Evolutionary conservation across 768 basidiomycete species (phyloP).

Genomic region (Suillus bovinus): DNA sequence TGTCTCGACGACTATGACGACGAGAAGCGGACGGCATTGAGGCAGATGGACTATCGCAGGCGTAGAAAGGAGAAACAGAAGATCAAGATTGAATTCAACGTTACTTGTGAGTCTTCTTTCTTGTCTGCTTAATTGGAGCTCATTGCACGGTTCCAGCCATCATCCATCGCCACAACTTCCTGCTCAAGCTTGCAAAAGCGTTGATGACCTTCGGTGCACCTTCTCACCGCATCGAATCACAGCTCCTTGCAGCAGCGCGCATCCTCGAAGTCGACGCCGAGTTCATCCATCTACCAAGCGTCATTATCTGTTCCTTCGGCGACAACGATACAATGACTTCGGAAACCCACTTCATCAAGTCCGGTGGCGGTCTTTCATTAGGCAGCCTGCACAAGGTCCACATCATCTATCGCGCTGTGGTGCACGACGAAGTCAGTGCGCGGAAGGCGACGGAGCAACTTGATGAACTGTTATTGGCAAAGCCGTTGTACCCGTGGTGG

Average conservation of each 20-base stretch:
- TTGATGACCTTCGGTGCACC: constrained; percentile 93
- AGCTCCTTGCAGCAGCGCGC: constrained; percentile 83
- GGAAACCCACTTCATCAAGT: constrained; percentile 88
- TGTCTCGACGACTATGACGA: constrained; percentile 61
- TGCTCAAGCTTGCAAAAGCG: constrained; percentile 81
- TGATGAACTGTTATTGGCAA: constrained; percentile 58
- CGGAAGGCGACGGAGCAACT: constrained; percentile 68
- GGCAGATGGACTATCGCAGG: constrained; percentile 65
- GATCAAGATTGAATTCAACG: constrained; percentile 72
- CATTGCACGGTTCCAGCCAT: constrained; percentile 50
- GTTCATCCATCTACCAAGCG: constrained; percentile 81
- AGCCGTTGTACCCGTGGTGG: constrained; percentile 62
- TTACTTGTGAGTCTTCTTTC: constrained; percentile 53
- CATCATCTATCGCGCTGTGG: constrained; percentile 79
- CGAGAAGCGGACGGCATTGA: constrained; percentile 58
- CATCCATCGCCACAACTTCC: constrained; percentile 78
- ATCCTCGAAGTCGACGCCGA: constrained; percentile 92
- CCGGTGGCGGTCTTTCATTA: constrained; percentile 72
- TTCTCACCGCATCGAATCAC: constrained; percentile 91
- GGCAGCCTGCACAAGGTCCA: constrained; percentile 87
- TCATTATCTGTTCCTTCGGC: constrained; percentile 87
- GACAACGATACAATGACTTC: constrained; percentile 88
- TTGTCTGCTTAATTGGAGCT: constrained; percentile 3
- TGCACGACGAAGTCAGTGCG: constrained; percentile 91
- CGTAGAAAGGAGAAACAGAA: constrained; percentile 66